Evolutionary conservation across 768 basidiomycete species (phyloP).

Genomic region (Leccinum truebloodii): DNA sequence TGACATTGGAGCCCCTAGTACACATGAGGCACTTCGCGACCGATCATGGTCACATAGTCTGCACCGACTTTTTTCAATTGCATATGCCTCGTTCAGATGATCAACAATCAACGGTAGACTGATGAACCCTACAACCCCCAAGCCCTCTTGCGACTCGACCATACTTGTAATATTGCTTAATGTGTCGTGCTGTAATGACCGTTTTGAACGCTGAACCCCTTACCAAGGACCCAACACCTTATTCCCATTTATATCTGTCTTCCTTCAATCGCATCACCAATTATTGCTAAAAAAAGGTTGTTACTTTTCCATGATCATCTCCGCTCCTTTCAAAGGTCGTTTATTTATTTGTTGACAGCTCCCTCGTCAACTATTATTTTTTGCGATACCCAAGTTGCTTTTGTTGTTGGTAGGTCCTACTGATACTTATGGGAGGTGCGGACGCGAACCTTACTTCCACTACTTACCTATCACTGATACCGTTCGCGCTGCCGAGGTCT

Average conservation of each 20-base stretch:
- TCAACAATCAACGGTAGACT: slow-evolving; percentile 52
- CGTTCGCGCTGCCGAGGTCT: slow-evolving; percentile 44
- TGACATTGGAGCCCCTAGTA: background rate
- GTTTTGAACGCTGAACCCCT: background rate
- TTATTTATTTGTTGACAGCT: background rate
- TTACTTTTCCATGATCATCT: slow-evolving; percentile 26
- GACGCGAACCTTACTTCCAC: slow-evolving; percentile 29
- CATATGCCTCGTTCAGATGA: slow-evolving; percentile 40
- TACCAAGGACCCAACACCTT: slow-evolving; percentile 19
- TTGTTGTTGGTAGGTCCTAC: slow-evolving; percentile 6
- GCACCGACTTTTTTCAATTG: slow-evolving; percentile 42
- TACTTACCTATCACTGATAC: slow-evolving; percentile 11
- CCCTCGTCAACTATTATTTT: background rate
- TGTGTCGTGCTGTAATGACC: slow-evolving; percentile 8
- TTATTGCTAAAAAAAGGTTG: slow-evolving; percentile 6
- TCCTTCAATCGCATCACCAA: slow-evolving; percentile 58
- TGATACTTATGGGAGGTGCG: slow-evolving; percentile 15
- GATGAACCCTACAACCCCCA: slow-evolving; percentile 29
- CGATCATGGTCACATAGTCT: slow-evolving; percentile 49
- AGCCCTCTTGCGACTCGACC: background rate
- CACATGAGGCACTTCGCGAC: background rate
- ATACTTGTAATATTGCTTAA: slow-evolving; percentile 8
- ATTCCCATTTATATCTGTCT: slow-evolving; percentile 46
- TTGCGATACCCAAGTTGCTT: background rate
- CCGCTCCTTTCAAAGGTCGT: slow-evolving; percentile 15